A percentile compares a stretch with the other conserved stretches of the same genome.
phyloP scores from a whole-genome alignment of 805 yeast genomes.

The Middelhovenomyces tepae region DNA sequence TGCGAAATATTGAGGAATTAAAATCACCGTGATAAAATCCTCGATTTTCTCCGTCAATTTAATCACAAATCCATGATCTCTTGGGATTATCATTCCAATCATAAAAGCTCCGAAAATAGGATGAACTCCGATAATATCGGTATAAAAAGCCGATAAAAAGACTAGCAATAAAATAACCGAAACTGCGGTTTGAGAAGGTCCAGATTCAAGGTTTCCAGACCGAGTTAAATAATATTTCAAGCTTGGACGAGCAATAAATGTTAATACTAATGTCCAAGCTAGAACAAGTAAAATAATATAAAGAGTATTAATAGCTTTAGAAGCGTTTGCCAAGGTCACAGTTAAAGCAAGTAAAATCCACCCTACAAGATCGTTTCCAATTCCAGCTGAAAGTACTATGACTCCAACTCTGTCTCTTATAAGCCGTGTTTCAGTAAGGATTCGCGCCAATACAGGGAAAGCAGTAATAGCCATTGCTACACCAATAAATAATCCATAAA shows the following conservation, averaged over 20 bases:
- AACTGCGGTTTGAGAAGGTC: conserved; percentile 50
- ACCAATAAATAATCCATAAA: conserved; percentile 72
- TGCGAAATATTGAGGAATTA: conserved; percentile 74
- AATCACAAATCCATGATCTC: conserved; percentile 66
- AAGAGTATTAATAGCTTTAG: conserved; percentile 60
- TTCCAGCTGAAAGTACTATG: conserved; percentile 73
- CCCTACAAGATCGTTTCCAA: conserved; percentile 68
- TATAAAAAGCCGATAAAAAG: conserved; percentile 63
- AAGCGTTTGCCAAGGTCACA: conserved; percentile 60
- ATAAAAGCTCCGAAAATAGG: conserved; percentile 81
- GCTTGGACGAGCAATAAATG: conserved; percentile 46
- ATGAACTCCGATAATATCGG: conserved; percentile 79
- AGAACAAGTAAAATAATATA: conserved; percentile 56
- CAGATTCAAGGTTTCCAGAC: conserved; percentile 49
- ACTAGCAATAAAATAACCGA: conserved; percentile 51
- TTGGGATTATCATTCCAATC: conserved; percentile 65
- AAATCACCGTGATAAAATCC: conserved; percentile 60
- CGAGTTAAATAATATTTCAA: conserved; percentile 38
- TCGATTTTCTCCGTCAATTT: conserved; percentile 66
- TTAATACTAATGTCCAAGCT: conserved; percentile 60
- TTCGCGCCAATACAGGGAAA: conserved; percentile 75
- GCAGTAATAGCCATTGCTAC: conserved; percentile 82
- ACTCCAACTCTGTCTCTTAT: conserved; percentile 56
- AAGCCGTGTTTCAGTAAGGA: conserved; percentile 61
- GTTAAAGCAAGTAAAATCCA: conserved; percentile 73